Percentiles rank a stretch among this genome's conserved stretches.
Conservation (phyloP, 352 stramenopile genomes). For the Phytophthora boehmeriae region DNA sequence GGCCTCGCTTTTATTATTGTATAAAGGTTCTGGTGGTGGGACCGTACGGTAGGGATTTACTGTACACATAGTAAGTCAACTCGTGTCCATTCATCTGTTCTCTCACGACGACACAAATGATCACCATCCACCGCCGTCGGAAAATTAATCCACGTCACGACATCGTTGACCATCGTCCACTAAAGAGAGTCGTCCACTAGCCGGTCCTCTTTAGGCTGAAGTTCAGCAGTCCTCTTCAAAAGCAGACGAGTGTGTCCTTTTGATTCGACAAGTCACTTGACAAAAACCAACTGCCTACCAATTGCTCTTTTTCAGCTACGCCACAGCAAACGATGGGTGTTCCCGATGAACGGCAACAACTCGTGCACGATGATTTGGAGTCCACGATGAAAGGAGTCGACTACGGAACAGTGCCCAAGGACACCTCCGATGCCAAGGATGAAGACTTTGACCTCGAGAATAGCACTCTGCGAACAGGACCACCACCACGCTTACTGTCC, state of each 20-base stretch:
- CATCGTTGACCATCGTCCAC: background rate
- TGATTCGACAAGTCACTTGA: no score
- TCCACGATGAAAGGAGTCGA: slow-evolving; percentile 3
- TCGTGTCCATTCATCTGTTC: no score
- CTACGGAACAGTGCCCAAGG: slow-evolving; percentile 8
- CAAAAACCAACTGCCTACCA: no score
- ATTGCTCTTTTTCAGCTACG: no score
- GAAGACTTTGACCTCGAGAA: slow-evolving; percentile 23
- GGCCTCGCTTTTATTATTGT: no score
- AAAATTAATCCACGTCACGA: background rate
- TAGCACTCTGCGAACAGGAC: slow-evolving; percentile 37
- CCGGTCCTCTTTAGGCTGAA: no score
- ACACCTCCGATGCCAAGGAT: background rate
- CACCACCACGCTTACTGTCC: slow-evolving; percentile 37
- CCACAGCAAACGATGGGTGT: slow-evolving; percentile 25
- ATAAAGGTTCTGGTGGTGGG: no score
- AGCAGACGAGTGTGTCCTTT: no score
- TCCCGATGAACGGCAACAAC: slow-evolving; percentile 26
- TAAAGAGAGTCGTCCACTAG: background rate
- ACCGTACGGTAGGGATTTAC: no score
- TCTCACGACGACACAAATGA: background rate
- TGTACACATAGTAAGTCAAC: no score
- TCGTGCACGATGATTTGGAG: slow-evolving; percentile 19
- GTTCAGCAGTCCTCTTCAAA: background rate
- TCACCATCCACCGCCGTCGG: background rate